Conservation (phyloP, 1,284 basidiomycete genomes). For the Dichomitus squalens region DNA sequence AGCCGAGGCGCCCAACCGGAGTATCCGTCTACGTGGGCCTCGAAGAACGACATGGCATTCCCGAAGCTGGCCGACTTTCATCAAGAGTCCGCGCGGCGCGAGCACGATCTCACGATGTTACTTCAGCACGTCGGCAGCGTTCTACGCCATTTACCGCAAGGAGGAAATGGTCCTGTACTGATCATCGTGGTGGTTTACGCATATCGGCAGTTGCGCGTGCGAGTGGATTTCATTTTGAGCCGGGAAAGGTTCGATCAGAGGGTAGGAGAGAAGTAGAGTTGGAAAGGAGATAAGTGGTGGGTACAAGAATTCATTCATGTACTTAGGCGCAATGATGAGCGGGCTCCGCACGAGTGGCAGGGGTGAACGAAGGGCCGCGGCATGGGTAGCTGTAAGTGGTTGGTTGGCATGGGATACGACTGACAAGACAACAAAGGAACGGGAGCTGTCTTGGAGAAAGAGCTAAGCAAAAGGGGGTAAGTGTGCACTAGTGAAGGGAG, state of each 20-base stretch:
- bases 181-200: too few species aligned
- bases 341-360: neutral
- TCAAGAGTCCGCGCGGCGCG: neutral
- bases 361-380: neutral
- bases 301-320: neutral
- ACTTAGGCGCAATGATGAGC: too few species aligned
- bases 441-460: conserved; percentile 10
- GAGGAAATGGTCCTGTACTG: neutral
- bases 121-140: neutral
- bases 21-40: neutral
- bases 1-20: neutral
- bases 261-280: neutral
- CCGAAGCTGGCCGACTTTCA: neutral
- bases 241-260: conserved; percentile 2
- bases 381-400: too few species aligned
- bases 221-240: neutral
- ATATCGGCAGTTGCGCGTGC: too few species aligned
- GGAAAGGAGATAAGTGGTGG: neutral
- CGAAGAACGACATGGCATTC: neutral
- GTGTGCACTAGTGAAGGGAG: neutral
- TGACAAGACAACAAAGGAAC: conserved; percentile 13
- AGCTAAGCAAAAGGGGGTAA: conserved; percentile 18
- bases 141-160: neutral
- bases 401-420: neutral
- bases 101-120: neutral